Conservation (phyloP, 2,329 filamentous ascomycete species). For the Leptographium procerum region DNA sequence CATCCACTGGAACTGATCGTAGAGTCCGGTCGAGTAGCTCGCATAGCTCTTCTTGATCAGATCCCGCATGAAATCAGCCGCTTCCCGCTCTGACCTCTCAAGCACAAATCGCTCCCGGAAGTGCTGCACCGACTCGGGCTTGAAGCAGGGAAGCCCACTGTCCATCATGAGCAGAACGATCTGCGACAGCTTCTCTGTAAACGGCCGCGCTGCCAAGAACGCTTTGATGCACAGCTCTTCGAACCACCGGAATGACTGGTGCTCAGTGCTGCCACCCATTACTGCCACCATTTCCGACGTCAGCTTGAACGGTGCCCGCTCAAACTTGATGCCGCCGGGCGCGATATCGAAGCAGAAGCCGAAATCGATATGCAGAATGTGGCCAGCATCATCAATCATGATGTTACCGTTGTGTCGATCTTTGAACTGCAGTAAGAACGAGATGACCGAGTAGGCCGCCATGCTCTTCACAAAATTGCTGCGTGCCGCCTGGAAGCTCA, state of each 20-base stretch:
- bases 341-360: conserved; percentile 99
- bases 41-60: conserved; percentile 82
- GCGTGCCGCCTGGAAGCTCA: conserved; percentile 87
- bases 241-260: conserved; percentile 89
- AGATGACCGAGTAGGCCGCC: conserved; percentile 96
- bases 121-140: conserved; percentile 85
- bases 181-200: conserved; percentile 80
- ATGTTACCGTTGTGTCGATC: conserved; percentile 99
- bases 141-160: conserved; percentile 92
- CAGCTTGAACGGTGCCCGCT: conserved; percentile 96
- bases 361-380: conserved; percentile 98
- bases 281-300: conserved; percentile 98
- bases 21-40: conserved; percentile 85
- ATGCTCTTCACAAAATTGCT: conserved; percentile 99
- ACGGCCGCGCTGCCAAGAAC: conserved; percentile 77
- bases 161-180: conserved; percentile 94
- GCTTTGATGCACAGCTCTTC: conserved; percentile 94
- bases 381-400: conserved; percentile 95
- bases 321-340: conserved; percentile 92
- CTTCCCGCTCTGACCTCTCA: conserved; percentile 83
- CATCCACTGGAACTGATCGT: conserved; percentile 80
- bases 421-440: conserved; percentile 95
- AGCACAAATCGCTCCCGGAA: conserved; percentile 89
- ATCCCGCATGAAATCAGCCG: conserved; percentile 85
- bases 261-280: conserved; percentile 78